Evolutionary conservation across 192 early-diverging fungal species (phyloP), one percentile per base, ranked within the genome.

Genomic region (Neocallimastix lanati): DNA sequence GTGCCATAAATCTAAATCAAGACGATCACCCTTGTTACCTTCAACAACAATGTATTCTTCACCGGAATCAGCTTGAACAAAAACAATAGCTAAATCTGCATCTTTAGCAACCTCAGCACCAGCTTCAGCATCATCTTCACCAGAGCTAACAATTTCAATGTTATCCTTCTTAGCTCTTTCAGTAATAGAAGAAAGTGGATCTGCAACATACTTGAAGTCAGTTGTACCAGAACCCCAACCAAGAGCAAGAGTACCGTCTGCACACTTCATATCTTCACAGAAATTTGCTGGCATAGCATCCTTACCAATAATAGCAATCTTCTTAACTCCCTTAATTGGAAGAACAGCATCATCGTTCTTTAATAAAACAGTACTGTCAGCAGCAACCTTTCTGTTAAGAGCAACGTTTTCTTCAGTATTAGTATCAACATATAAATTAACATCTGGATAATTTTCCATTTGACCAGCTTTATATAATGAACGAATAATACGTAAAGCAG

Each of bases 291-390:
- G 78, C 21, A 36, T 80, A 28, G 86, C 86, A 79, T 87, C 87
- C 21, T n/a, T 21, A 25, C 86, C 86, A 28, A 88, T 13, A 12
- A 87, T 28, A 28, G 83, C 85, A 81, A 87, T 80, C 3, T 29
- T 85, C 27, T 77, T 38, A 76, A 35, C 29, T 6, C 11, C 30
- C 30, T 29, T 30, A 88, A 77, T 86, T 29, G 88, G 79, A 2
- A 82, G 29, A 13, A 29, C 29, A 76, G 79, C 81, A 29, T n/a
- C 81, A 29, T n/a, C 67, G 82, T 88, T 89, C 80, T 89, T 89
- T 58, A 89, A 37, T 33, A 89, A 78, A 28, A 89, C 81, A 27
- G 80, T 78, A n/a, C 83, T 85, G 28, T 84, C 88, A 77, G 86
- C 88, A 28, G 83, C 88, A 27, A 89, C 83, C 30, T 33, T 33